Conservation (phyloP, 768 basidiomycete species). For the Hericium rajendrae region DNA sequence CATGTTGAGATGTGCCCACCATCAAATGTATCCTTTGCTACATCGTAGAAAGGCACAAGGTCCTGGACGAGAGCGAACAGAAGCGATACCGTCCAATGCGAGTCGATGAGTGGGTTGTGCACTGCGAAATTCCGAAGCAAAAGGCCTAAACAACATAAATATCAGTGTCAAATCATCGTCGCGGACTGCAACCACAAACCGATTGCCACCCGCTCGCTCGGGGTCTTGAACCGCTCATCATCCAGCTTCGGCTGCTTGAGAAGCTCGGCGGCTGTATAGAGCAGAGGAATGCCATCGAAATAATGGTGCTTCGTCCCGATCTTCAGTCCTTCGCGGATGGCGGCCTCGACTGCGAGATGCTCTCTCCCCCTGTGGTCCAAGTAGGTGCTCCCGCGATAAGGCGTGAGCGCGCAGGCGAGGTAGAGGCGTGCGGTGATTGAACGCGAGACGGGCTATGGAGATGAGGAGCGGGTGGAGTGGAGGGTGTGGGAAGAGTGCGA, state of each 20-base stretch:
- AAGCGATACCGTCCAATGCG: constrained; percentile 62
- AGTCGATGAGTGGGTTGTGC: constrained; percentile 52
- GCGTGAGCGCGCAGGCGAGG: constrained; percentile 68
- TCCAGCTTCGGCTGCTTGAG: constrained; percentile 27
- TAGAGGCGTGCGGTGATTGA: constrained; percentile 54
- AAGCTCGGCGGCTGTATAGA: constrained; percentile 47
- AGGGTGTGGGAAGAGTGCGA: constrained; percentile 24
- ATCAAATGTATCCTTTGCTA: constrained; percentile 30
- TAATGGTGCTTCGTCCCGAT: constrained; percentile 71
- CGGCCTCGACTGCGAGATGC: constrained; percentile 51
- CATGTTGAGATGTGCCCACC: constrained; percentile 24
- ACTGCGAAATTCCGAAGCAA: constrained; percentile 57
- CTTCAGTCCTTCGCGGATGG: constrained; percentile 79
- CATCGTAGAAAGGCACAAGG: constrained; percentile 44
- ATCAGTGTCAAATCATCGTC: not conserved
- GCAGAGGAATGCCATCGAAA: constrained; percentile 61
- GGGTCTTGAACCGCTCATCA: constrained; percentile 25
- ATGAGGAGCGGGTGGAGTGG: constrained; percentile 39
- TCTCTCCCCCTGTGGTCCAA: constrained; percentile 54
- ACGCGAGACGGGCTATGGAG: constrained; percentile 27
- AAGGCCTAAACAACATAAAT: constrained; percentile 34
- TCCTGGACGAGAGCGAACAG: constrained; percentile 73
- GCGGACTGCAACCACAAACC: constrained; percentile 29
- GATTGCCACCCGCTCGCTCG: constrained; percentile 46
- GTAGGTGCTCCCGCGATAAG: constrained; percentile 53